Evolutionary conservation across 805 yeast species (phyloP), one percentile per base, ranked within the genome.

Genomic region (Jamesozyma gamospora): DNA sequence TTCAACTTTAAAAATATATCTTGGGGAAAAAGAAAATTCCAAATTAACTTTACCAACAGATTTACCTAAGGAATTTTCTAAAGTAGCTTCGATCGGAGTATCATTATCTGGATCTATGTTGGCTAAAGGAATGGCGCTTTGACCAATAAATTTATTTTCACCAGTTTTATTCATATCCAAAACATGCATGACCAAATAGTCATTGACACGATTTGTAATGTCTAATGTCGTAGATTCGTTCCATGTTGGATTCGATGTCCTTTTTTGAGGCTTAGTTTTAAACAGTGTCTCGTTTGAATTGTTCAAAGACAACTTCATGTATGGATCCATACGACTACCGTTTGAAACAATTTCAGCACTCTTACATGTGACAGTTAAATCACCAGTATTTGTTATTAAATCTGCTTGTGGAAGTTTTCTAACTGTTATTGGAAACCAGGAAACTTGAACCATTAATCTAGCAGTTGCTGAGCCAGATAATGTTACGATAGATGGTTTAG

Each of bases 311-410:
- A 84, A 69, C 52, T 75, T 72, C 39, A 76, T 70, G 55, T 77
- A 87, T 40, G 97, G 97, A 63, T 90, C 96, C 4, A 94, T 82
- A 57, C 83, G 80, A 39, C 96, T 96, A 50, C 77, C 77, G 27
- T 82, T 67, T 14, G 94, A 71, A 28, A 80, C 74, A 34, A 72
- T 71, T 8, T 68, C 67, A 3, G 88, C 96, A 31, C 68, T 64
- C 19, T 77, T 43, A 10, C 82, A 67, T 27, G 71, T 74, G 24
- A 85, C 66, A 24, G 66, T 67, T 45, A 87, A 60, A 17, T 63
- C 62, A 56, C 97, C 97, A 41, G 75, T 69, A 59, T 85, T 80
- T 41, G 78, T 72, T 45, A 77, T 72, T 25, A 80, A 66, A 58
- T 88, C 96, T 26, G 71, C 70, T 6, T 74, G 72, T 36, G 92